phyloP scores from a whole-genome alignment of 139 green algal genomes.

The Auxenochlorella pyrenoidosa region DNA sequence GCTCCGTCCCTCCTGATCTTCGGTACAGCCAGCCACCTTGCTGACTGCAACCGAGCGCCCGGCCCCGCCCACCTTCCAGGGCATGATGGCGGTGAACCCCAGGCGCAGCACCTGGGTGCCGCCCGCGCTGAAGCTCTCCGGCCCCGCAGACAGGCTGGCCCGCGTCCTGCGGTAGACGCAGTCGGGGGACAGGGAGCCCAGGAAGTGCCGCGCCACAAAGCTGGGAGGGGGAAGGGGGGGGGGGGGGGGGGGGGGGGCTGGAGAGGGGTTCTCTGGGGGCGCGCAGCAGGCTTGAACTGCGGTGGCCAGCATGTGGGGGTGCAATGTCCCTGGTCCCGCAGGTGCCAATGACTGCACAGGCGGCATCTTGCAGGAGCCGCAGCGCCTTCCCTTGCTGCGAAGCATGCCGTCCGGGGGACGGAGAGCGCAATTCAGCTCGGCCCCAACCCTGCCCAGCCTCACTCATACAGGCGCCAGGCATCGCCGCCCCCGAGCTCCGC shows the following conservation, averaged over 20 bases:
- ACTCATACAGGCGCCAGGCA: constrained; percentile 88
- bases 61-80: constrained; percentile 65
- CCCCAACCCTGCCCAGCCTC: background rate
- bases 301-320: background rate
- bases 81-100: constrained; percentile 88
- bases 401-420: too few species aligned
- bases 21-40: background rate
- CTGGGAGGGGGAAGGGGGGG: background rate
- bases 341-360: too few species aligned
- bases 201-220: constrained; percentile 84
- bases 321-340: too few species aligned
- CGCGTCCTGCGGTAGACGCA: constrained; percentile 63
- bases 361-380: too few species aligned
- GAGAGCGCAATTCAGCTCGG: too few species aligned
- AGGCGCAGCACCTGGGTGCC: constrained; percentile 53
- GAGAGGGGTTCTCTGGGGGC: background rate
- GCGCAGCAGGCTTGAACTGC: too few species aligned
- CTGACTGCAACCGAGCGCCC: too few species aligned
- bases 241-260: background rate
- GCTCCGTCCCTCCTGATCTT: background rate
- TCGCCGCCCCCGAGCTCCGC: constrained; percentile 81
- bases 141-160: constrained; percentile 56
- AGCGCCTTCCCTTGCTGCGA: background rate
- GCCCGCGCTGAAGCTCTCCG: constrained; percentile 74
- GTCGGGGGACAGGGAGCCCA: constrained; percentile 80